Base-by-base conservation (phyloP, 208 protist species). In the Herpetomonas tarakana region DNA sequence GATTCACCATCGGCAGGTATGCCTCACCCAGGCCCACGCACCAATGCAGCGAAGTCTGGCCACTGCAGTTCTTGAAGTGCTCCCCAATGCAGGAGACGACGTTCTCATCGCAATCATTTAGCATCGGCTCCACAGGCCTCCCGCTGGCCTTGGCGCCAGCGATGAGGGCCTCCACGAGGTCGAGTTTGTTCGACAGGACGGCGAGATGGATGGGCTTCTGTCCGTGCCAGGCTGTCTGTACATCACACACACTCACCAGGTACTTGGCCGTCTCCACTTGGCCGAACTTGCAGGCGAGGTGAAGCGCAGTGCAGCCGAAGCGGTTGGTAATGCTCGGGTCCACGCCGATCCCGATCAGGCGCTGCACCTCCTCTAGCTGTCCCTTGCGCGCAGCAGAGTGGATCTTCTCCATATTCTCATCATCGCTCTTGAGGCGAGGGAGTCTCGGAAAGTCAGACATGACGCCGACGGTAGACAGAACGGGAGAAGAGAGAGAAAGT, bases 331-430 rank as follows among this genome's bases (percentile, higher is more conserved):
- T 92, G 24, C 67, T 67, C 18, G 83, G 81, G 57, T 80, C 78
- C 19, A 92, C 62, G 31, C 88, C 88, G 28, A 75, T 62, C 27
- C 74, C 78, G 27, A 94, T 83, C 0, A 94, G 68, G 11, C 86
- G 88, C n/a, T 71, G 69, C 24, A 94, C 78, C 60, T 92, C 76
- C 26, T 91, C 85, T 1, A 67, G 84, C 57, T 90, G 71, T 1
- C 83, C 86, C 52, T 88, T 92, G 44, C 88, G 83, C 1, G 88
- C 88, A 3, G 80, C 85, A 9, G 71, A 65, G 73, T 94, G 88
- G 30, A 94, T 75, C 62, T 89, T 91, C 58, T 94, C 88, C 88
- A 94, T 94, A 54, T 83, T 91, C 66, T 94, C 88, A 70, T 94
- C 88, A 67, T 94, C 88, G 2, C 71, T 61, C 59, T 89, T 88